These are phyloP conservation scores for Blakeslea trispora DNA, from an alignment of 371 early-diverging fungal genomes.

Conservation along the genomic window DNA sequence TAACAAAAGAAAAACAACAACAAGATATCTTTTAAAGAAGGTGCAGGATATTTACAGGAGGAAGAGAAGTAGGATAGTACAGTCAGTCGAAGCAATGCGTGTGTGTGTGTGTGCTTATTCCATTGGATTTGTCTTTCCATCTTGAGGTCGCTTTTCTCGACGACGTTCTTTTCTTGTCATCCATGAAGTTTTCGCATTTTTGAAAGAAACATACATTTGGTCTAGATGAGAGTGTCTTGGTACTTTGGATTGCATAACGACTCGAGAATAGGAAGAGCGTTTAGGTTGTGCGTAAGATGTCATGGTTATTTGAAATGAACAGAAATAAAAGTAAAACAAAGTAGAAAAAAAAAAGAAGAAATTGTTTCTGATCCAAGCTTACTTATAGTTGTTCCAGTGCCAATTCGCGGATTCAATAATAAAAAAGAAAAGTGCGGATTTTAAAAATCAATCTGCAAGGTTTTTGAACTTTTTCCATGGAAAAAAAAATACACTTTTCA, in stretches of 20 bases:
- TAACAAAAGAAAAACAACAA: too few relatives aligned
- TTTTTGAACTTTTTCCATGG: too few relatives aligned
- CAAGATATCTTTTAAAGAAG: too few relatives aligned
- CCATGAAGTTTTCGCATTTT: slow-evolving; percentile 6
- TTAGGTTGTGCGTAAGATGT: neutral
- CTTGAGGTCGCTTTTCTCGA: slow-evolving; percentile 39
- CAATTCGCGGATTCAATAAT: too few relatives aligned
- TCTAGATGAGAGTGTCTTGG: neutral
- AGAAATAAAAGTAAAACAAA: neutral
- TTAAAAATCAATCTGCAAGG: too few relatives aligned
- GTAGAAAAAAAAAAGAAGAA: neutral
- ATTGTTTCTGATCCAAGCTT: neutral
- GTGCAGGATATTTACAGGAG: too few relatives aligned
- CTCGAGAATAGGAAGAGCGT: slow-evolving; percentile 1
- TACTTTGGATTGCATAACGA: neutral
- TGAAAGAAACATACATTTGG: slow-evolving; percentile 1
- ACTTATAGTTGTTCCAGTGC: too few relatives aligned
- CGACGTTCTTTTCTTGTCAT: slow-evolving; percentile 13
- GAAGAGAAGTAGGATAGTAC: too few relatives aligned
- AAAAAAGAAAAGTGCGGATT: too few relatives aligned
- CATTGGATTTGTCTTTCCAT: slow-evolving; percentile 46
- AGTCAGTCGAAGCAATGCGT: too few relatives aligned
- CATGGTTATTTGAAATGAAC: neutral
- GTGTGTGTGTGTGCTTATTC: slow-evolving; percentile 19
- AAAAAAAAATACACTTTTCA: too few relatives aligned